These are phyloP conservation scores for Lentinus brumalis DNA, from an alignment of 768 basidiomycete genomes.

Conservation along the genomic window DNA sequence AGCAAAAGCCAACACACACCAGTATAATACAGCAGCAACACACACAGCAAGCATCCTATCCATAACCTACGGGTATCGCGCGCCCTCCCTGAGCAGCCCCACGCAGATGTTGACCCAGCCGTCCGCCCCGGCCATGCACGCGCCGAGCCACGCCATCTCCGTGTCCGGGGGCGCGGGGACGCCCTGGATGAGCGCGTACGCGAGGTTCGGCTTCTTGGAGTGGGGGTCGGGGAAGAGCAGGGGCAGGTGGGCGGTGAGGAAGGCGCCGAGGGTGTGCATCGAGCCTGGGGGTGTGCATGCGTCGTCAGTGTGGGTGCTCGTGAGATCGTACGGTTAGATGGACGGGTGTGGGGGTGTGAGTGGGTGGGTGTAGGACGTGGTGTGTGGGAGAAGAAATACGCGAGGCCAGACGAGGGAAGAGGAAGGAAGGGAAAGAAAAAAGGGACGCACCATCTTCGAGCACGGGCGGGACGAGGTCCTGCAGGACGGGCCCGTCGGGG, in stretches of 20 bases:
- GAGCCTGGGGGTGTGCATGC: slow-evolving; percentile 47
- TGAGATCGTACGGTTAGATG: no score
- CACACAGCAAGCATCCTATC: no score
- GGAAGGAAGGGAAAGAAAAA: slow-evolving; percentile 9
- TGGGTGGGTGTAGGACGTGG: no score
- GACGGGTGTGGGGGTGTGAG: background rate
- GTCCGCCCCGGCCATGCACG: slow-evolving; percentile 89
- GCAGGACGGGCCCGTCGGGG: slow-evolving; percentile 87
- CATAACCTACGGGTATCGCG: slow-evolving; percentile 6
- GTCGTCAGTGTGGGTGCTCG: no score
- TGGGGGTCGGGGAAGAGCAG: slow-evolving; percentile 66
- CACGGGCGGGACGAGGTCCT: slow-evolving; percentile 84
- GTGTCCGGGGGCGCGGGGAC: slow-evolving; percentile 79
- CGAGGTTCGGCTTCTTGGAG: slow-evolving; percentile 47
- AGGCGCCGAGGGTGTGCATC: slow-evolving; percentile 67
- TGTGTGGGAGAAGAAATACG: background rate
- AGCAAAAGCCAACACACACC: no score
- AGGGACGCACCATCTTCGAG: slow-evolving; percentile 68
- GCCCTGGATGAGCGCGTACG: slow-evolving; percentile 84
- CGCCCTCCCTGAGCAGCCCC: slow-evolving; percentile 40
- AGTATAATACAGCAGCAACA: background rate
- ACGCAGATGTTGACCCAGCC: slow-evolving; percentile 94
- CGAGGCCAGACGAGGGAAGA: background rate
- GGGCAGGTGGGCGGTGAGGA: slow-evolving; percentile 74
- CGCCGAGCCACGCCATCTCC: slow-evolving; percentile 94